These are phyloP conservation scores for Verbascum thapsus DNA, from an alignment of 257 asterid genomes.

Conservation along the genomic window DNA sequence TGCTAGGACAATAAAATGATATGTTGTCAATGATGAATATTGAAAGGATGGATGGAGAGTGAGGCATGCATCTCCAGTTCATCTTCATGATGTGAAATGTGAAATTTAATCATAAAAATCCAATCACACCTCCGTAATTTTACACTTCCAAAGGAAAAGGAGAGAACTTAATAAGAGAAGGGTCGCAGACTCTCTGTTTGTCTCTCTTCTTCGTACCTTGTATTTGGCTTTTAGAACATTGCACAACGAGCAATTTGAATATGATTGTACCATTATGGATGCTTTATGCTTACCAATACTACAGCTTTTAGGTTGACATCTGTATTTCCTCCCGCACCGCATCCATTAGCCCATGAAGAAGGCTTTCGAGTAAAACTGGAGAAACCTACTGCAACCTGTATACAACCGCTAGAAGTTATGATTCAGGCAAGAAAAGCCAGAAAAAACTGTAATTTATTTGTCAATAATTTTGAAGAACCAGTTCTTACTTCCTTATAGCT, in stretches of 20 bases:
- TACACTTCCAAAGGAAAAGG: background rate
- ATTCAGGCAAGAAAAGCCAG: conserved; percentile 71
- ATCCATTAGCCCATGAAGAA: conserved; percentile 79
- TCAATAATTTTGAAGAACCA: conserved; percentile 12
- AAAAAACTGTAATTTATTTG: conserved; percentile 20
- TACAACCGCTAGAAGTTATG: conserved; percentile 84
- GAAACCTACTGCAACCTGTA: conserved; percentile 64
- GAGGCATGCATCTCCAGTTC: background rate
- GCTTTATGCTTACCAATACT: conserved; percentile 35
- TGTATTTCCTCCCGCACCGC: conserved; percentile 85
- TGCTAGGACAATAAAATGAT: background rate
- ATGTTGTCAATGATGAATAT: too few relatives aligned
- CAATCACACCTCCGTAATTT: background rate
- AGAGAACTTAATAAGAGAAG: background rate
- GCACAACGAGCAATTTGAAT: background rate
- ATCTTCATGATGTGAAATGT: background rate
- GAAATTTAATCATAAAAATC: background rate
- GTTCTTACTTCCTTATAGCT: conserved; percentile 54
- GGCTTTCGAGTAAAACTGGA: conserved; percentile 43
- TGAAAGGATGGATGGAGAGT: too few relatives aligned
- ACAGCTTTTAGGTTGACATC: conserved; percentile 96
- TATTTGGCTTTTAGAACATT: conserved; percentile 1
- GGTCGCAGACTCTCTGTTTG: background rate
- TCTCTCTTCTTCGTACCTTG: background rate
- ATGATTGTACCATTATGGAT: conserved; percentile 3